These are phyloP conservation scores for Candida ortonii DNA, from an alignment of 805 yeast genomes.

Conservation along the genomic window DNA sequence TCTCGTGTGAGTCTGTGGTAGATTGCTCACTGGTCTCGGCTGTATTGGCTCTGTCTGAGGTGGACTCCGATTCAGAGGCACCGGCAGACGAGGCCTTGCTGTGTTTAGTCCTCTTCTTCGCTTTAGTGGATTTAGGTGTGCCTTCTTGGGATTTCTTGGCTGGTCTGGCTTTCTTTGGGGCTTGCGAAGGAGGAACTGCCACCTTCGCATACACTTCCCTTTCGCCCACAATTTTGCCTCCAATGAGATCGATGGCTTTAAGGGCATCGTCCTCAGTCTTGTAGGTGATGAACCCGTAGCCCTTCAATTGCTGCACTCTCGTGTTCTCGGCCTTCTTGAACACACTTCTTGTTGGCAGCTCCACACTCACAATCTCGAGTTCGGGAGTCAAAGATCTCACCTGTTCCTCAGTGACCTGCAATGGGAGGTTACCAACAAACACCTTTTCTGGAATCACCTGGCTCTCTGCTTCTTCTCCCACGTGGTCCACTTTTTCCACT, in stretches of 20 bases:
- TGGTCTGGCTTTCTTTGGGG: slow-evolving; percentile 27
- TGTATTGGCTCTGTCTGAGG: slow-evolving; percentile 7
- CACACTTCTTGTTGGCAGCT: slow-evolving; percentile 30
- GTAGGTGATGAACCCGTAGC: slow-evolving; percentile 54
- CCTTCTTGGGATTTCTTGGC: slow-evolving; percentile 15
- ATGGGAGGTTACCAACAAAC: slow-evolving; percentile 45
- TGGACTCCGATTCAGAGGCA: slow-evolving; percentile 2
- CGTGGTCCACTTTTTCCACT: background rate
- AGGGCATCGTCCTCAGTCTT: slow-evolving; percentile 59
- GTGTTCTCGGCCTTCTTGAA: slow-evolving; percentile 24
- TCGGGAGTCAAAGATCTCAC: slow-evolving; percentile 38
- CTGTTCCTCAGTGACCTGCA: slow-evolving; percentile 43
- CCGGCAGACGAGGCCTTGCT: too few species aligned
- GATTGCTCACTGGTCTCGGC: slow-evolving; percentile 6
- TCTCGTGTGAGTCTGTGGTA: slow-evolving; percentile 10
- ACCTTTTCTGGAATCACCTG: slow-evolving; percentile 42
- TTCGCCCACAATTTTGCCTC: slow-evolving; percentile 32
- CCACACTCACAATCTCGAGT: slow-evolving; percentile 33
- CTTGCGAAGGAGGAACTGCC: slow-evolving; percentile 40
- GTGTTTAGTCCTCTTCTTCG: slow-evolving; percentile 14
- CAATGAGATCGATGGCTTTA: slow-evolving; percentile 48
- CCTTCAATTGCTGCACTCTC: slow-evolving; percentile 27
- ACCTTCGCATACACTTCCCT: slow-evolving; percentile 47
- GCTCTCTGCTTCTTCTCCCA: slow-evolving; percentile 10
- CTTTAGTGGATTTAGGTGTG: slow-evolving; percentile 2